phyloP scores from a whole-genome alignment of 23 red algal genomes.

The Gracilaria caudata region DNA sequence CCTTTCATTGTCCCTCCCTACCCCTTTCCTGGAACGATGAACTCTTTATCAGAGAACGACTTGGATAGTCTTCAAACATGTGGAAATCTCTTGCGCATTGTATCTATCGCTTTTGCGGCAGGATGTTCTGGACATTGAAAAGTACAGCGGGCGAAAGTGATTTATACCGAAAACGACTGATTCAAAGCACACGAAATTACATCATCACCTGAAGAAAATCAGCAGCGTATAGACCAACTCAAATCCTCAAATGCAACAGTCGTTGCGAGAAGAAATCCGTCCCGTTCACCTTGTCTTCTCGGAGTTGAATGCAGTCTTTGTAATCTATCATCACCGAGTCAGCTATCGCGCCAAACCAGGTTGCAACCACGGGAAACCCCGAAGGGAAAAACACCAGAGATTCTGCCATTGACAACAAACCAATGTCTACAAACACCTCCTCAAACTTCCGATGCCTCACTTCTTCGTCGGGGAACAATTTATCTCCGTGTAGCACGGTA shows the following conservation, averaged over 20 bases:
- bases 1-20: no score
- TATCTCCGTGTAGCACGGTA: neutral
- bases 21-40: no score
- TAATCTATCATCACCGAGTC: neutral
- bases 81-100: no score
- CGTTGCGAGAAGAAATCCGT: neutral
- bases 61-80: no score
- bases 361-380: slow-evolving; percentile 14
- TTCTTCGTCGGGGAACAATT: neutral
- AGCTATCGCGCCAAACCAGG: slow-evolving; percentile 18
- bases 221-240: neutral
- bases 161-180: no score
- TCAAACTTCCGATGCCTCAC: neutral
- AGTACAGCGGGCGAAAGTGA: no score
- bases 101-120: no score
- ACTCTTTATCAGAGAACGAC: no score
- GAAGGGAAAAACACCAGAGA: slow-evolving; percentile 22
- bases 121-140: no score
- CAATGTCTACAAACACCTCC: slow-evolving; percentile 28
- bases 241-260: neutral
- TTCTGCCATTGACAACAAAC: slow-evolving; percentile 23
- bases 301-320: neutral
- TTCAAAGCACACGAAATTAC: no score
- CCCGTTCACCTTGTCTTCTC: neutral
- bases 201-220: no score